phyloP scores from a whole-genome alignment of 495 filamentous ascomycete genomes.

The Chlorociboria aeruginascens region DNA sequence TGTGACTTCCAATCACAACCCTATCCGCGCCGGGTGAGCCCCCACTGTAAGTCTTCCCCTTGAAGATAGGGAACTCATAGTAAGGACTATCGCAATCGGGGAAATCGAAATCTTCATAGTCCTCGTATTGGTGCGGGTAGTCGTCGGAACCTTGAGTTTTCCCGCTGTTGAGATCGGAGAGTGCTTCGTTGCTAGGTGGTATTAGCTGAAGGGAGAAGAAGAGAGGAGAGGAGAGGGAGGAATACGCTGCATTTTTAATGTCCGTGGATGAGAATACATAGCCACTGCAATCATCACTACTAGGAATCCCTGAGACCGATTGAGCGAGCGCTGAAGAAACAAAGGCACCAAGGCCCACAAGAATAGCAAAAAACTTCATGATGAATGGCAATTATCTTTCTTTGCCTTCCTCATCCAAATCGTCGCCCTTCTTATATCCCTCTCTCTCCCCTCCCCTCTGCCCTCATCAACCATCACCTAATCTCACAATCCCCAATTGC shows the following conservation, averaged over 20 bases:
- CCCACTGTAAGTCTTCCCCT: slow-evolving; percentile 41
- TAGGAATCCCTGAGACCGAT: too few species aligned
- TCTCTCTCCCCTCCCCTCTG: too few species aligned
- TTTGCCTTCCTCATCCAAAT: too few species aligned
- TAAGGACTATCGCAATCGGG: slow-evolving; percentile 36
- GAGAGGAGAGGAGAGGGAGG: neutral
- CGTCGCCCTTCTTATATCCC: too few species aligned
- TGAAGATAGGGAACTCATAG: slow-evolving; percentile 63
- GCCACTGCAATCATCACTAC: too few species aligned
- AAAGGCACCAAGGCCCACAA: too few species aligned
- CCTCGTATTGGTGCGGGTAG: slow-evolving; percentile 63
- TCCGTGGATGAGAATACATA: too few species aligned
- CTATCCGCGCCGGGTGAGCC: slow-evolving; percentile 59
- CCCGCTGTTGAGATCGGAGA: slow-evolving; percentile 36
- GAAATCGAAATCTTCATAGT: slow-evolving; percentile 65
- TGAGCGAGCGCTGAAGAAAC: too few species aligned
- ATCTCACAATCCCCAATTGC: too few species aligned
- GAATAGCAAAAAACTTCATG: too few species aligned
- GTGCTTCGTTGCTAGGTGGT: slow-evolving; percentile 35
- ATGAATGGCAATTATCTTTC: too few species aligned
- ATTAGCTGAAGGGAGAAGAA: slow-evolving; percentile 24
- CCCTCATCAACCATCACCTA: too few species aligned
- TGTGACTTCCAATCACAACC: slow-evolving; percentile 51
- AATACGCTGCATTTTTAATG: neutral
- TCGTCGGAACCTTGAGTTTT: slow-evolving; percentile 32